Conservation (phyloP, 164 flowering plant species). For the Buxus sempervirens region DNA sequence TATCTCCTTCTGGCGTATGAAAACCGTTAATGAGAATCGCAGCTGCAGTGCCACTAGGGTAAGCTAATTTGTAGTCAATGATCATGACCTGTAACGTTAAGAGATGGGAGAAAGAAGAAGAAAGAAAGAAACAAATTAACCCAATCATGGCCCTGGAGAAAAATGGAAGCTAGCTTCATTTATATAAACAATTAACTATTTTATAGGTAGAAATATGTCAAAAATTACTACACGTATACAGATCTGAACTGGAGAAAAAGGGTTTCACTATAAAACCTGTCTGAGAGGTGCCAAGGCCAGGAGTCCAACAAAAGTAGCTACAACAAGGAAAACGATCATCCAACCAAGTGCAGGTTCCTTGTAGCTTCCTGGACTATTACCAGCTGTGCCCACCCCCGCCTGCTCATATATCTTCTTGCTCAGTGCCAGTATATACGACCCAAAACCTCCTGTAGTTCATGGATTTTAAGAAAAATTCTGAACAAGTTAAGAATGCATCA, state of each 20-base stretch:
- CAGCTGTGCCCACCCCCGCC: conserved; percentile 55
- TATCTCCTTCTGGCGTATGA: conserved; percentile 57
- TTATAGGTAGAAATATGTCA: no score
- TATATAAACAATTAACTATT: no score
- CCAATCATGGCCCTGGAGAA: no score
- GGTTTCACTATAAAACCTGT: no score
- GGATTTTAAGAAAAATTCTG: no score
- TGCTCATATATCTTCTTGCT: conserved; percentile 66
- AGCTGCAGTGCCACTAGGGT: conserved; percentile 83
- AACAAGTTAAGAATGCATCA: no score
- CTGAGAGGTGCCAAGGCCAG: conserved; percentile 82
- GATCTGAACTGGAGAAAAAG: neutral
- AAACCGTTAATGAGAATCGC: conserved; percentile 92
- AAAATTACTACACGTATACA: no score
- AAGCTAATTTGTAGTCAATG: conserved; percentile 72
- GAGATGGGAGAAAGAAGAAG: no score
- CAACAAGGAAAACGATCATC: conserved; percentile 68
- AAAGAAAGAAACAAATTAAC: no score
- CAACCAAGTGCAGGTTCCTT: conserved; percentile 83
- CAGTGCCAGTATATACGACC: conserved; percentile 78
- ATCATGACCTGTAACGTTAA: conserved; percentile 71
- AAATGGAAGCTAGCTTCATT: no score
- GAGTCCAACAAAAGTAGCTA: conserved; percentile 82
- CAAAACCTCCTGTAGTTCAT: conserved; percentile 77
- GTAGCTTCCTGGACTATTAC: conserved; percentile 47